Evolutionary conservation across 805 yeast species (phyloP).

Genomic region (Komagataella populi): DNA sequence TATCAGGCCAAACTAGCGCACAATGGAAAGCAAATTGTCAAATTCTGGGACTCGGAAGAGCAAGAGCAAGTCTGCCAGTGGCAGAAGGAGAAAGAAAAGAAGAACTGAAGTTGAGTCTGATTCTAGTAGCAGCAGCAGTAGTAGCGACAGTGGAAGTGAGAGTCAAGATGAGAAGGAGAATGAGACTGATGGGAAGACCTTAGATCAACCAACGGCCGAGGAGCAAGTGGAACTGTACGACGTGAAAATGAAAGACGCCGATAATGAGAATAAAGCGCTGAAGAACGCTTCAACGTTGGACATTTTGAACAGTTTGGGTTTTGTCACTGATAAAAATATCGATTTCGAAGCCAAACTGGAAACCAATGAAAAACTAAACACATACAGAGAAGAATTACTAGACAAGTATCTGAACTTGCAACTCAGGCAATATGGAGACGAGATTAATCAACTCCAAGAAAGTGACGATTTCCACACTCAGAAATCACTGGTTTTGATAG

Average conservation of each 20-base stretch:
- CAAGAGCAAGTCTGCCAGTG: slow-evolving; percentile 8
- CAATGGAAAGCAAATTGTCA: not conserved
- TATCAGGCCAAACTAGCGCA: not conserved
- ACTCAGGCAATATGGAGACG: slow-evolving; percentile 47
- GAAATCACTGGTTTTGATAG: slow-evolving; percentile 41
- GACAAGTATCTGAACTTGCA: slow-evolving; percentile 38
- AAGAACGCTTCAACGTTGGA: slow-evolving; percentile 1
- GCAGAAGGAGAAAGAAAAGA: slow-evolving; percentile 64
- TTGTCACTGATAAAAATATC: slow-evolving; percentile 12
- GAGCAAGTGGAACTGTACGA: slow-evolving; percentile 7
- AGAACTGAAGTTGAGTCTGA: slow-evolving; percentile 60
- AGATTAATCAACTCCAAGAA: slow-evolving; percentile 42
- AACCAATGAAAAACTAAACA: slow-evolving; percentile 11
- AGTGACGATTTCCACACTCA: slow-evolving; percentile 48
- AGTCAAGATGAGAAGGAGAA: slow-evolving; percentile 10
- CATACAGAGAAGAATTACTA: slow-evolving; percentile 22
- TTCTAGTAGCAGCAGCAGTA: slow-evolving; percentile 11
- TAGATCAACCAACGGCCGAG: slow-evolving; percentile 4
- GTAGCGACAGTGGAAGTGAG: not conserved
- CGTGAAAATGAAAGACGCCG: slow-evolving; percentile 6
- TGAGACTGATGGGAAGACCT: not conserved
- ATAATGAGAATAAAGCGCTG: slow-evolving; percentile 1
- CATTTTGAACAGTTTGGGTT: not conserved
- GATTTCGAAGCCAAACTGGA: slow-evolving; percentile 14
- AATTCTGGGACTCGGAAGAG: not conserved